Conservation (phyloP, 345 rosid species). For the Angophora floribunda region DNA sequence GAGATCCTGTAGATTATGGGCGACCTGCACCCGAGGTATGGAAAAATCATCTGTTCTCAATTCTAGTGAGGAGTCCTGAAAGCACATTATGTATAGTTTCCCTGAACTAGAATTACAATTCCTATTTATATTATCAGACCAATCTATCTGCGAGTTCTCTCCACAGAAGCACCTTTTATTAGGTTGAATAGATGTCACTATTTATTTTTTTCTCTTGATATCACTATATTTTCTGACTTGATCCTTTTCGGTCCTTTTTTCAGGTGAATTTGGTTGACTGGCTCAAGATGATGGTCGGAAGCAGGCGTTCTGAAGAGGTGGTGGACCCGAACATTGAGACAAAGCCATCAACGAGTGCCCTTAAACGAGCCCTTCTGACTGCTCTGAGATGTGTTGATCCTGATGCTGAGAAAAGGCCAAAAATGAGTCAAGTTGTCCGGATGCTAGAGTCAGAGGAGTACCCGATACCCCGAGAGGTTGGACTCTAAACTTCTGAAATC, state of each 20-base stretch:
- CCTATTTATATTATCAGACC: not conserved
- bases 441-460: constrained; percentile 95
- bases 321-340: constrained; percentile 71
- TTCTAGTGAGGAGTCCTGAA: not conserved
- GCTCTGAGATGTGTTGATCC: constrained; percentile 97
- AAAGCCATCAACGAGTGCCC: constrained; percentile 76
- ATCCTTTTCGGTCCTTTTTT: not conserved
- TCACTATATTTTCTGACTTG: not conserved
- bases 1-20: constrained; percentile 89
- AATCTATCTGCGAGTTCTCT: not conserved
- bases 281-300: constrained; percentile 90
- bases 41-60: not conserved
- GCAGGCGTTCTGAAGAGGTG: constrained; percentile 72
- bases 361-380: constrained; percentile 84
- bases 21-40: constrained; percentile 85
- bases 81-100: not conserved
- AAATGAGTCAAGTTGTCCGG: constrained; percentile 92
- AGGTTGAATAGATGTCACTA: not conserved
- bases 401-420: constrained; percentile 87
- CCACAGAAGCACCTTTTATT: not conserved
- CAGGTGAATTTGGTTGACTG: constrained; percentile 96
- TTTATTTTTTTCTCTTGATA: not conserved
- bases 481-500: constrained; percentile 3
- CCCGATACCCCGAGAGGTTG: constrained; percentile 80
- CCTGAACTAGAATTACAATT: not conserved